Evolutionary conservation across 2,329 filamentous ascomycete genomes (phyloP).

Genomic region (Paraconiothyrium brasiliense): DNA sequence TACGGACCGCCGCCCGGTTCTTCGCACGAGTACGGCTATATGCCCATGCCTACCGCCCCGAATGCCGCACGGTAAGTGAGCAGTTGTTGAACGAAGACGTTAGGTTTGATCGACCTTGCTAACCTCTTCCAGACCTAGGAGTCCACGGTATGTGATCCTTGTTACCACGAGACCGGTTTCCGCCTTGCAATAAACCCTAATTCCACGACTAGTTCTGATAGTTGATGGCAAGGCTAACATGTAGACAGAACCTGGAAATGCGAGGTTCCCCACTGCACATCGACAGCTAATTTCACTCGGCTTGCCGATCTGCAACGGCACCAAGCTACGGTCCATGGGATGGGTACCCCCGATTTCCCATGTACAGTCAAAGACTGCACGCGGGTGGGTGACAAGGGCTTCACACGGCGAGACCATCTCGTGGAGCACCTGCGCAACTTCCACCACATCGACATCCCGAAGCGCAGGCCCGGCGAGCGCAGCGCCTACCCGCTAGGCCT

Average conservation of each 20-base stretch:
- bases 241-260: slow-evolving; percentile 42
- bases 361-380: slow-evolving; percentile 42
- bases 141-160: slow-evolving; percentile 15
- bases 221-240: slow-evolving; percentile 8
- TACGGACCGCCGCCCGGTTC: slow-evolving; percentile 24
- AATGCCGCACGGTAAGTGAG: slow-evolving; percentile 7
- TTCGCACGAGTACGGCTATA: slow-evolving; percentile 12
- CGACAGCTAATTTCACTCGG: slow-evolving; percentile 46
- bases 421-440: slow-evolving; percentile 66
- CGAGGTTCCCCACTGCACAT: slow-evolving; percentile 41
- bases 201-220: background rate
- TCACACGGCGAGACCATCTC: slow-evolving; percentile 66
- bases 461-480: slow-evolving; percentile 46
- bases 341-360: slow-evolving; percentile 42
- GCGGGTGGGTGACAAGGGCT: slow-evolving; percentile 55
- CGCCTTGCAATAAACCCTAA: slow-evolving; percentile 9
- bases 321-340: slow-evolving; percentile 45
- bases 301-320: slow-evolving; percentile 49
- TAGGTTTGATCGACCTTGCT: background rate
- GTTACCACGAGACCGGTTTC: background rate
- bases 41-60: slow-evolving; percentile 6
- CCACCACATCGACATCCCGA: slow-evolving; percentile 60
- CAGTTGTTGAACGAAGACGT: background rate
- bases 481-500: slow-evolving; percentile 40
- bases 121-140: slow-evolving; percentile 8